Percentiles rank a stretch among this genome's conserved stretches.
These are phyloP conservation scores for Scheffersomyces ergatensis DNA, from an alignment of 805 yeast species.

Conservation along the genomic window DNA sequence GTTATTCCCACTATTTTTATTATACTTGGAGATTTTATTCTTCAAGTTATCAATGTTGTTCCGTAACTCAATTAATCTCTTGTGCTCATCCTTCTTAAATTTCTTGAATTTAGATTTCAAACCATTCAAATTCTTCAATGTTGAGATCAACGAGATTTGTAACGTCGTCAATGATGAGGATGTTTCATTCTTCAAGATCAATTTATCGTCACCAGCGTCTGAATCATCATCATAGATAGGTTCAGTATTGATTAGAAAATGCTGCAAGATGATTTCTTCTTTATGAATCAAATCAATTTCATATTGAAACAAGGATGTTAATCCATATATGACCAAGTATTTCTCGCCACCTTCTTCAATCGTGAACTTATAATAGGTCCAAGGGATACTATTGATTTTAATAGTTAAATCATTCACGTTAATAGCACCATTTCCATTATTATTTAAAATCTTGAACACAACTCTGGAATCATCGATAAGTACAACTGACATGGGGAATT, in stretches of 20 bases:
- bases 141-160: conserved; percentile 29
- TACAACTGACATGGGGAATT: conserved; percentile 17
- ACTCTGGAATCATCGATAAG: conserved; percentile 30
- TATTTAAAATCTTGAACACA: conserved; percentile 22
- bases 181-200: not conserved
- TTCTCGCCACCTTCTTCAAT: conserved; percentile 4
- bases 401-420: conserved; percentile 11
- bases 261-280: not conserved
- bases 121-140: conserved; percentile 23
- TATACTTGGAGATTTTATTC: conserved; percentile 28
- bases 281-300: conserved; percentile 26
- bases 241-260: not conserved
- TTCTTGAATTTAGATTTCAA: conserved; percentile 25
- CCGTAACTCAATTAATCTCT: conserved; percentile 27
- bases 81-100: conserved; percentile 37
- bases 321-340: conserved; percentile 30
- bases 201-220: not conserved
- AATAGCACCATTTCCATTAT: conserved; percentile 3
- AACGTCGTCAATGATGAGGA: conserved; percentile 26
- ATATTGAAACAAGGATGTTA: conserved; percentile 36
- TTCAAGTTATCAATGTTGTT: conserved; percentile 31
- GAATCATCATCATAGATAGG: not conserved
- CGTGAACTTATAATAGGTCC: conserved; percentile 26
- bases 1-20: conserved; percentile 15
- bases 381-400: conserved; percentile 29